Base-by-base conservation (phyloP, 139 green algal genomes). In the Zygnema cylindricum region DNA sequence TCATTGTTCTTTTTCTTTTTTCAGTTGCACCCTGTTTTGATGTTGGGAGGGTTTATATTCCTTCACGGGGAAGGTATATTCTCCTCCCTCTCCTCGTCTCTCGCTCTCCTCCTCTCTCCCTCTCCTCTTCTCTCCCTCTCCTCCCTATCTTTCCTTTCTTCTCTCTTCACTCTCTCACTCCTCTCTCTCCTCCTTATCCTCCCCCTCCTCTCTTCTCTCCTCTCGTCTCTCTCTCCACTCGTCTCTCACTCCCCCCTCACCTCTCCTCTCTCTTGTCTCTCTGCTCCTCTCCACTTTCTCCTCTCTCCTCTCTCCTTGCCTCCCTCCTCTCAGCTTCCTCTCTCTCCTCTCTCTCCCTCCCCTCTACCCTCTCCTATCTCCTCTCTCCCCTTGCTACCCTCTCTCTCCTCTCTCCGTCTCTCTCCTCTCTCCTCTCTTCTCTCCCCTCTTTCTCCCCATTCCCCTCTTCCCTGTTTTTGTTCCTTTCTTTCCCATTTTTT, bases 11-110 rank as follows among this genome's bases (percentile, higher is more conserved):
- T 73, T 73, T 30, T 73, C 57, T 30, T 73, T 73, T 73, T 73
- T 35, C 73, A 81, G 73, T 81, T 35, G 73, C 73, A 81, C 22
- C 73, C 73, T 21, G 22, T 81, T 23, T 40, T 81, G 21, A 81
- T 81, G 73, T 35, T 81, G 22, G 22, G 35, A 22, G 73, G 73
- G 35, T 22, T 81, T 40, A 81, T 81, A 22, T 21, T 81, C 73
- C 16, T 81, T 40, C 30, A 22, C 30, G 73, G 73, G 21, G 73
- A 81, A 81, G 73, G 73, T 81, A 21, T 21, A 22, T 40, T n/a
- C n/a, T n/a, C 21, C 73, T 40, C 43, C 73, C 21, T 81, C 23
- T 43, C 16, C 73, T 69, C 21, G 21, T 40, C 73, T 81, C 73
- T 40, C 43, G 22, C 21, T 40, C 30, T 16, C 73, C 21, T 22